Evolutionary conservation across 768 basidiomycete species (phyloP), one percentile per base, ranked within the genome.

Genomic region (Agaricus subrufescens): DNA sequence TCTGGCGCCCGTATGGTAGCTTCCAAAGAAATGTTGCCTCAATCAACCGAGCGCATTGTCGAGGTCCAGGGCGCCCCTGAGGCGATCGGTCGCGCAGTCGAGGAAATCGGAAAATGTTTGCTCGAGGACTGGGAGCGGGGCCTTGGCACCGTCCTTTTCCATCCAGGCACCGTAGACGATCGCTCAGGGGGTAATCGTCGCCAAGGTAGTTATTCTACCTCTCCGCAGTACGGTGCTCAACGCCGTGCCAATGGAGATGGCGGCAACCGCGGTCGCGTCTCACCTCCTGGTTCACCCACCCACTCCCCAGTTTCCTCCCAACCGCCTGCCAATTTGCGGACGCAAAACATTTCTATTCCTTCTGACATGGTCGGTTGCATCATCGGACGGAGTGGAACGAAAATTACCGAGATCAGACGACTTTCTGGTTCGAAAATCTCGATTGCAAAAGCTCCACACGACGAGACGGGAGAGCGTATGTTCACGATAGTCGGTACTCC

Each of bases 391-490:
- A 92, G 88, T 69, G 96, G 96, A 30, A 90, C 92, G 62, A 98
- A 98, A 81, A 99, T 99, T 65, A 98, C 96, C 51, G 97, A 99
- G 73, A 99, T 99, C 68, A 91, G 97, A 65, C 91, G 96, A 56
- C 84, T 98, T 45, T 97, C 94, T 59, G 97, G 97, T 40, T 96
- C 92, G 64, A 94, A 94, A 76, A 99, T 99, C 70, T 93, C 90
- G 54, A 99, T 99, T 66, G 97, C 97, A 62, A 99, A 99, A 74
- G 89, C 91, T 48, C 94, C 97, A n/a, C 97, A 98, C 67, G 97
- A 98, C 65, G 97, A 98, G 66, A 94, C 95, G 42, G 97, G 96
- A 66, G 97, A 99, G 77, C 83, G 97, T 62, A 98, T 99, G 96
- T 99, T 99, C 77, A 94, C 97, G 59, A 98, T 99, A 69, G 81